Evolutionary conservation across 2,329 filamentous ascomycete genomes (phyloP), one percentile per base, ranked within the genome.

Genomic region (Calonectria naviculata): DNA sequence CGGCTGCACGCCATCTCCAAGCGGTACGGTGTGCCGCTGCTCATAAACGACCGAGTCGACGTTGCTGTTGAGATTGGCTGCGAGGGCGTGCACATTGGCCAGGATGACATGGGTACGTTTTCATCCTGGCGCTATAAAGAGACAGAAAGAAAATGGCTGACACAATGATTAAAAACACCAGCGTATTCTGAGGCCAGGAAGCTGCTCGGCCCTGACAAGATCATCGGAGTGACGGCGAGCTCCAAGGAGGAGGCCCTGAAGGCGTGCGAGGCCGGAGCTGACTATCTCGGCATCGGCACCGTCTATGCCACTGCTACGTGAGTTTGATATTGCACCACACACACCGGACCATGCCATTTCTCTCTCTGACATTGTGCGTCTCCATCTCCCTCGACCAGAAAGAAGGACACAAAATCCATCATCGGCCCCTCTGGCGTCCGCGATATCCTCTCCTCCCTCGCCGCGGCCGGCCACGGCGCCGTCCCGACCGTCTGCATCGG

Each of bases 1-100:
- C 88, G 86, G 75, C 88, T 98, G 62, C 95, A 97, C 81, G 82
- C 85, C 42, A 85, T 97, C 73, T 96, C 95, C 24, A 86, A 86
- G 74, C 86, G 86, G 56, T 87, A 93, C 79, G 87, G 87, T 19
- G 90, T 98, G 4, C 96, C 96, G 34, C 88, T 98, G 68, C 86
- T 98, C 66, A 95, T 98, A 85, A 98, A 98, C 81, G 97, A 98
- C 81, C 91, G 95, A 15, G 90, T 98, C 7, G 95, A 98, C 81
- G 94, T 98, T 29, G 95, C 95, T 10, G 88, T 95, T 21, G 95
- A 95, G 17, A 89, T 95, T 49, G 94, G 92, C 15, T 97, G 94
- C 68, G 96, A 98, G 84, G 97, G 97, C 54, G 95, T 98, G 10
- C 97, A 98, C 82, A 90, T 98, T 61, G 97, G 97, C 8, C 96